Evolutionary conservation across 768 basidiomycete species (phyloP).

Genomic region (Candolleomyces eurysporus): DNA sequence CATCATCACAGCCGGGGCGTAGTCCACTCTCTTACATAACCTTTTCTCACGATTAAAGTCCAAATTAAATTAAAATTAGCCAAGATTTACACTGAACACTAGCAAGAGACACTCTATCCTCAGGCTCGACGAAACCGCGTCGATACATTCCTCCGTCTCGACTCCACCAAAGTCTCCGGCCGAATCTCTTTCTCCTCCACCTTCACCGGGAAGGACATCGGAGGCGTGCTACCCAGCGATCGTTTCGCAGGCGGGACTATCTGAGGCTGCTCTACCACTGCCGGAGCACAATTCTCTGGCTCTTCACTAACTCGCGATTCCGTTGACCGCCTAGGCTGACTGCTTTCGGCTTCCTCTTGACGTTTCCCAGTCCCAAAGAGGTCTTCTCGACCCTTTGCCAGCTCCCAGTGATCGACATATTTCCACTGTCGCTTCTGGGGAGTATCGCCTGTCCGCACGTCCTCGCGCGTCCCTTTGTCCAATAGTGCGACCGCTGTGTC

Average conservation of each 20-base stretch:
- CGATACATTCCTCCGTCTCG: conserved; percentile 41
- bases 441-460: conserved; percentile 67
- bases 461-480: conserved; percentile 60
- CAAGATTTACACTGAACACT: too few relatives aligned
- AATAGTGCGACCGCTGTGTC: conserved; percentile 49
- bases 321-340: conserved; percentile 11
- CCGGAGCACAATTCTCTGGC: background rate
- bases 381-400: conserved; percentile 61
- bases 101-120: conserved; percentile 3
- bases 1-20: background rate
- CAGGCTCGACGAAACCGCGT: conserved; percentile 29
- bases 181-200: conserved; percentile 7
- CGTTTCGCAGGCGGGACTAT: background rate
- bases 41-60: background rate
- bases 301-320: conserved; percentile 9
- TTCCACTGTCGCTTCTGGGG: conserved; percentile 76
- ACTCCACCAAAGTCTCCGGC: conserved; percentile 38
- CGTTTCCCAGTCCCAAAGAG: conserved; percentile 39
- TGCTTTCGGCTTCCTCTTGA: conserved; percentile 3
- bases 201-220: background rate
- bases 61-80: background rate
- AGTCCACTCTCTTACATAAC: background rate
- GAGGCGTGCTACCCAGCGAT: background rate
- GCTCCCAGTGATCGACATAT: conserved; percentile 68
- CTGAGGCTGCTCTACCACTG: background rate